A percentile compares a stretch with the other conserved stretches of the same genome.
Evolutionary conservation across 768 basidiomycete species (phyloP).

Genomic region (Rhodosporidiobolus sp.): DNA sequence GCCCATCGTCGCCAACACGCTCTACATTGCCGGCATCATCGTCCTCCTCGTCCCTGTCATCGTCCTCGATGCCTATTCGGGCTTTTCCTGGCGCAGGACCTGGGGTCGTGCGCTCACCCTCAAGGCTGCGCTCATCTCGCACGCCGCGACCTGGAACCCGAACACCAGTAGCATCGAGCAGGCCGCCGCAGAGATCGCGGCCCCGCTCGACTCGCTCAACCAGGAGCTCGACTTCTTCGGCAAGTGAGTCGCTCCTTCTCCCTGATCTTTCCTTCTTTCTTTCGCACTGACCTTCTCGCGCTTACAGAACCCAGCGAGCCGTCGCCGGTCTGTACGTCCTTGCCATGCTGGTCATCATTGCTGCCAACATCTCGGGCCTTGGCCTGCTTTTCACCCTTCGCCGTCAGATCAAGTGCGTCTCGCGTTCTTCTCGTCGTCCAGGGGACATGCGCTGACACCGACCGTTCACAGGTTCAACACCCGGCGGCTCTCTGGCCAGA

Average conservation of each 20-base stretch:
- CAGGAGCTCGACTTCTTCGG: constrained; percentile 1
- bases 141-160: no score
- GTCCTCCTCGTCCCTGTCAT: constrained; percentile 3
- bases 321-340: neutral
- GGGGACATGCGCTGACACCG: fast-evolving
- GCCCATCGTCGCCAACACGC: neutral
- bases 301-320: neutral
- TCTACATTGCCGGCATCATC: constrained; percentile 10
- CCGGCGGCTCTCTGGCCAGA: constrained; percentile 3
- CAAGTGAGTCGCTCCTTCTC: neutral
- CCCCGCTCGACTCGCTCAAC: neutral
- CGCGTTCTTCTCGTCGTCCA: fast-evolving
- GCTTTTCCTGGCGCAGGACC: neutral
- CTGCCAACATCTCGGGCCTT: constrained; percentile 12
- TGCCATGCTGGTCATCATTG: neutral
- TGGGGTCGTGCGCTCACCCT: neutral
- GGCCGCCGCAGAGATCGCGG: no score
- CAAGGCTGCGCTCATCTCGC: neutral
- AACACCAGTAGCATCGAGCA: neutral
- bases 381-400: constrained; percentile 17
- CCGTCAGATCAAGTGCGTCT: constrained; percentile 10
- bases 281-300: neutral
- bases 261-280: neutral
- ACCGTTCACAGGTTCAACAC: constrained; percentile 4
- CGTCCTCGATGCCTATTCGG: neutral